Percentiles rank a stretch among this genome's conserved stretches.
Evolutionary conservation across 345 rosid genomes (phyloP).

Genomic region (Hibiscus trionum): DNA sequence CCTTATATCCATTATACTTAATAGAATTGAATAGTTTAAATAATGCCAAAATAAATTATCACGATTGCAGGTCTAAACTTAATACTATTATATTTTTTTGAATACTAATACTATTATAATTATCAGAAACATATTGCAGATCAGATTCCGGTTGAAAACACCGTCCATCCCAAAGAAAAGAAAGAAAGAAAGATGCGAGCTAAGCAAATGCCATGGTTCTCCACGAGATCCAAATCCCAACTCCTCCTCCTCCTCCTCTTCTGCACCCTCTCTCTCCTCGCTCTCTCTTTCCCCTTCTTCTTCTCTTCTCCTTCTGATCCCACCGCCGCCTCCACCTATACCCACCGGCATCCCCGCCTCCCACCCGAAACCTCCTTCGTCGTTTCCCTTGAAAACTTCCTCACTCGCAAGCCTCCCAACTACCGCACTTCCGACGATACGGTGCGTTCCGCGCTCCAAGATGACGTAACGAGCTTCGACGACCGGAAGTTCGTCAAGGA

Average conservation of each 20-base stretch:
- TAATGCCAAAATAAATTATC: too few relatives aligned
- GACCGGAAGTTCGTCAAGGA: constrained; percentile 35
- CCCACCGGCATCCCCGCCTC: neutral
- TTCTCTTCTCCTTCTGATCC: neutral
- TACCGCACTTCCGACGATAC: constrained; percentile 40
- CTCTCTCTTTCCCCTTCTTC: neutral
- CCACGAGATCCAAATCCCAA: neutral
- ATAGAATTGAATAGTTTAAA: too few relatives aligned
- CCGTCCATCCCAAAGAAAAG: too few relatives aligned
- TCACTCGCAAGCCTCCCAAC: constrained; percentile 23
- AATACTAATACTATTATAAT: too few relatives aligned
- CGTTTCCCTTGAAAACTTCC: constrained; percentile 58
- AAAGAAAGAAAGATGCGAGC: neutral
- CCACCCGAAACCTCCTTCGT: constrained; percentile 59
- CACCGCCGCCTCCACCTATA: neutral
- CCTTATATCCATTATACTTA: too few relatives aligned
- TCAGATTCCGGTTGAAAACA: too few relatives aligned
- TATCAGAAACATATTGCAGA: too few relatives aligned
- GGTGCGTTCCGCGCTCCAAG: constrained; percentile 16
- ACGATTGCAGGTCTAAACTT: too few relatives aligned
- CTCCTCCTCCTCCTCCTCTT: neutral
- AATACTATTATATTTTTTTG: too few relatives aligned
- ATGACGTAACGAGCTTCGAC: constrained; percentile 36
- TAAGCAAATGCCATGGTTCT: neutral
- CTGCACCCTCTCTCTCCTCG: neutral